These are phyloP conservation scores for Hyphopichia khmerensis DNA, from an alignment of 1,139 yeast genomes.

Conservation along the genomic window DNA sequence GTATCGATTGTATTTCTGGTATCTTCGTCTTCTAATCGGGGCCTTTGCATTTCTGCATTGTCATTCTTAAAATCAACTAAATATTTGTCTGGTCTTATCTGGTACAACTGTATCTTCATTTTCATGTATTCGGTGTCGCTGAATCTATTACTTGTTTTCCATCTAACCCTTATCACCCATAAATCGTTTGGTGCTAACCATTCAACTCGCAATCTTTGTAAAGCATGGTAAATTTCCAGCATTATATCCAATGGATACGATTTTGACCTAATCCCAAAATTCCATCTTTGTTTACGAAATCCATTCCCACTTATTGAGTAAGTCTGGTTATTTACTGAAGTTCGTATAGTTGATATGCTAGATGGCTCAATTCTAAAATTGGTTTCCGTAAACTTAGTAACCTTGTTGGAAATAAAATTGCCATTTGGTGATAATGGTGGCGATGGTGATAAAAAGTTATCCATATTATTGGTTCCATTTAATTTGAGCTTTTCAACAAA, in stretches of 20 bases:
- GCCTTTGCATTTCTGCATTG: constrained; percentile 63
- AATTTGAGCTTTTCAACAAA: constrained; percentile 65
- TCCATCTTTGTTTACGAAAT: constrained; percentile 97
- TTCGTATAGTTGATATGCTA: no score
- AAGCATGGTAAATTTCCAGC: constrained; percentile 96
- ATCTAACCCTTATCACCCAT: constrained; percentile 96
- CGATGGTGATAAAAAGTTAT: constrained; percentile 48
- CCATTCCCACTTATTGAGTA: no score
- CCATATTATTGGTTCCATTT: constrained; percentile 50
- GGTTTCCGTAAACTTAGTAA: constrained; percentile 22
- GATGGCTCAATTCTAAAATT: no score
- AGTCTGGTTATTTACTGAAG: no score
- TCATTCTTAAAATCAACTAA: constrained; percentile 96
- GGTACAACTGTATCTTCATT: constrained; percentile 95
- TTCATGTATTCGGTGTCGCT: constrained; percentile 78
- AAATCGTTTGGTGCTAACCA: constrained; percentile 95
- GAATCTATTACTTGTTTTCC: constrained; percentile 49
- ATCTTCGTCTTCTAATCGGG: not conserved
- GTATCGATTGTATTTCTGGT: not conserved
- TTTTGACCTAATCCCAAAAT: constrained; percentile 94
- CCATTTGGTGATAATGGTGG: constrained; percentile 38
- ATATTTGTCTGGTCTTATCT: constrained; percentile 91
- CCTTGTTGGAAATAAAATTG: not conserved
- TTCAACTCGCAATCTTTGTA: constrained; percentile 91
- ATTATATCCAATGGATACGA: constrained; percentile 96